These are phyloP conservation scores for Lepidium sativum DNA, from an alignment of 345 rosid species.

Conservation along the genomic window DNA sequence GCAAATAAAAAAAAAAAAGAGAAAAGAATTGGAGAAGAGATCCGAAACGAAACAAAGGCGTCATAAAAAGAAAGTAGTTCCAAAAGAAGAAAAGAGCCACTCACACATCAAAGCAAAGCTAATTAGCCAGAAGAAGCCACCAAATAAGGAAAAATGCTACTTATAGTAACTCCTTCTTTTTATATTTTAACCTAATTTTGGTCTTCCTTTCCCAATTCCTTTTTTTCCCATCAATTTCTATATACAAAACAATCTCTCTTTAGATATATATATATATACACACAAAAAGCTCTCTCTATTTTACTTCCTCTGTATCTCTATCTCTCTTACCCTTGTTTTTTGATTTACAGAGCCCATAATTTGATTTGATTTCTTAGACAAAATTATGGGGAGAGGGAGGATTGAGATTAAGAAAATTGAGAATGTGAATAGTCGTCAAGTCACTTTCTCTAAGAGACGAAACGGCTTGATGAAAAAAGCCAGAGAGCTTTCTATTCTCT, in stretches of 20 bases:
- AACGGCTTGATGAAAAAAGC: constrained; percentile 84
- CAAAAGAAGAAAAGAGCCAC: constrained; percentile 26
- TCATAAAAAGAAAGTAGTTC: constrained; percentile 15
- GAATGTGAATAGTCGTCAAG: constrained; percentile 94
- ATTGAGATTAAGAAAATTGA: constrained; percentile 91
- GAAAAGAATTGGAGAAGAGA: constrained; percentile 1
- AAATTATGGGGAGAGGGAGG: constrained; percentile 78
- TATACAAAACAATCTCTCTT: not conserved
- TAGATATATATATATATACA: not conserved
- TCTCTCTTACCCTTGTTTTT: not conserved
- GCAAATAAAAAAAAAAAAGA: too few species aligned
- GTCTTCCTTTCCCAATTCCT: constrained; percentile 15
- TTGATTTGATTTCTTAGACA: not conserved
- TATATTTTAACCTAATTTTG: constrained; percentile 25
- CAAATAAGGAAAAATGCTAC: constrained; percentile 29
- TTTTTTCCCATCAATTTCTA: not conserved
- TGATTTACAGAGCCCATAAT: not conserved
- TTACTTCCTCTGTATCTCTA: not conserved
- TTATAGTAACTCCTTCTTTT: constrained; percentile 26
- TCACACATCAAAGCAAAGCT: constrained; percentile 14
- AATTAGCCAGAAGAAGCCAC: constrained; percentile 22
- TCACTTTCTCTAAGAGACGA: constrained; percentile 89
- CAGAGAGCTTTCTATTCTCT: constrained; percentile 72
- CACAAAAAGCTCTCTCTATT: not conserved
- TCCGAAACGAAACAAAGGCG: constrained; percentile 2